Conservation (phyloP, 257 asterid species). For the Leptodermis oblonga region DNA sequence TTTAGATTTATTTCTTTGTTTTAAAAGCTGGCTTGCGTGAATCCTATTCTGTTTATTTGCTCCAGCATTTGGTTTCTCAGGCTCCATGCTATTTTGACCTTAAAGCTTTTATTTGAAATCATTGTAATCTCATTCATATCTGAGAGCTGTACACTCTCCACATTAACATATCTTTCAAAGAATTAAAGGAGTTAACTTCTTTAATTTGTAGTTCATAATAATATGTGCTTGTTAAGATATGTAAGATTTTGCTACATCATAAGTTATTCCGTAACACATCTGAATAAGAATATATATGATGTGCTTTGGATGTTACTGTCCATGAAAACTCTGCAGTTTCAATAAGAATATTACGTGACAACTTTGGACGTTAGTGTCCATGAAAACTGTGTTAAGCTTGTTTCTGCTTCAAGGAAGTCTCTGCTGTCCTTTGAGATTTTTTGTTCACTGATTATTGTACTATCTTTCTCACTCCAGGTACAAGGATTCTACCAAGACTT, state of each 20-base stretch:
- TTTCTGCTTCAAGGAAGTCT: constrained; percentile 3
- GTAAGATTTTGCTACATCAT: neutral
- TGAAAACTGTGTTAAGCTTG: neutral
- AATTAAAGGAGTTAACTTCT: neutral
- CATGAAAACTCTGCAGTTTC: no score
- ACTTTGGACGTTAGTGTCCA: neutral
- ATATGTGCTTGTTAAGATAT: neutral
- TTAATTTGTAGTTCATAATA: no score
- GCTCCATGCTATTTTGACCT: neutral
- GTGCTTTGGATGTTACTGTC: no score
- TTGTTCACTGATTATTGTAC: constrained; percentile 2
- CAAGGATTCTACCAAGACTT: constrained; percentile 84
- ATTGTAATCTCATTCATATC: neutral
- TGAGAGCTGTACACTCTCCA: neutral
- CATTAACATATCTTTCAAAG: neutral
- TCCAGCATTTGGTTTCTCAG: neutral
- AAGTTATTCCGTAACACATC: neutral
- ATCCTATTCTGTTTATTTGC: neutral
- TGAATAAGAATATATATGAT: neutral
- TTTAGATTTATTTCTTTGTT: neutral
- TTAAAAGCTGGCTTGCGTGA: no score
- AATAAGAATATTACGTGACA: no score
- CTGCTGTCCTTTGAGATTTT: neutral
- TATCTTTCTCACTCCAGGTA: constrained; percentile 50
- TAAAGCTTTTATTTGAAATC: neutral